Evolutionary conservation across 371 early-diverging fungal genomes (phyloP), one percentile per base, ranked within the genome.

Genomic region (Batkoa obscura): DNA sequence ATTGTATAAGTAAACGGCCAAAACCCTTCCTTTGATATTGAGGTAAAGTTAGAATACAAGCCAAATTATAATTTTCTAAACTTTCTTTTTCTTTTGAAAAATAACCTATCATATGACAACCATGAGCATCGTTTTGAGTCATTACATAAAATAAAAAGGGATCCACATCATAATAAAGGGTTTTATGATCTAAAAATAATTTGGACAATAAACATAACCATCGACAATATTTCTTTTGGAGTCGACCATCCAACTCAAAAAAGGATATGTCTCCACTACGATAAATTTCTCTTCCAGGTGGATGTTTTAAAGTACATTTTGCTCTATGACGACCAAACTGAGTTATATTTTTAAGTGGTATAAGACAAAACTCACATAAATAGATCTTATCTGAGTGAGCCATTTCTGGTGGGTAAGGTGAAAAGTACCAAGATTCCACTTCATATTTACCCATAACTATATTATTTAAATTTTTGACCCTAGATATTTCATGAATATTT

Each of bases 61-160:
- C 95, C n/a, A 99, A 75, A 66, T 99, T 99, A 72, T 97, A 98
- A 56, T 90, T 84, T 59, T 90, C 88, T 5, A 86, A 70, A 4
- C 92, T 89, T 62, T 90, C 89, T 69, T 96, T 97, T 64, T 99
- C 99, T 70, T 99, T 99, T 52, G 91, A 91, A 68, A 99, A 99
- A 67, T 99, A 99, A 3, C 99, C 99, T 39, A 99, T 88, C 32
- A 99, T 71, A 63, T 96, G 90, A 58, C 75, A 84, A 5, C 93
- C 93, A 37, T 75, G 66, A 38, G 79, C 81, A 61, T 93, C 90
- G 34, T 77, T 70, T 55, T 76, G 63, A 8, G 90, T 89, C 86
- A 93, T 80, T 42, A 97, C 79, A 68, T 99, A 99, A 67, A 97
- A 99, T 60, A 99, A 64, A 67, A 99, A 99, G 0, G 97, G 96